Evolutionary conservation across 495 filamentous ascomycete species (phyloP).

Genomic region (Xylaria longipes): DNA sequence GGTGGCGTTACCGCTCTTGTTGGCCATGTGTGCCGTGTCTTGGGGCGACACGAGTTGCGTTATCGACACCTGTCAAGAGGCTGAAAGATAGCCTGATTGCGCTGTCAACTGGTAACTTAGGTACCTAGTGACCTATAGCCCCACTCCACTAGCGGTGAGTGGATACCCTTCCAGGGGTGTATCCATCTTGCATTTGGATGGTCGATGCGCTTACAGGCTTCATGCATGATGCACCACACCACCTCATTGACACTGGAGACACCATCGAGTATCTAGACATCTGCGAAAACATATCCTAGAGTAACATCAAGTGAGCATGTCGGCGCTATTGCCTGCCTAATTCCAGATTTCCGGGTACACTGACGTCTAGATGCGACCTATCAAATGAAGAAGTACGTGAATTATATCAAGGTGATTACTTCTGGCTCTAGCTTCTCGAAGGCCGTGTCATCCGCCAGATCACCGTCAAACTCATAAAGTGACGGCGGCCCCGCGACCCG

Average conservation of each 20-base stretch:
- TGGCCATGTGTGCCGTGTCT: background rate
- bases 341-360: background rate
- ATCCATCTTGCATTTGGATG: background rate
- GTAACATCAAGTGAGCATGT: background rate
- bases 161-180: too few relatives aligned
- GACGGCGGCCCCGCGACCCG: too few relatives aligned
- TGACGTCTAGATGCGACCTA: background rate
- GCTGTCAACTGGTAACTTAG: background rate
- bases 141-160: too few relatives aligned
- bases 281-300: too few relatives aligned
- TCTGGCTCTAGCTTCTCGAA: too few relatives aligned
- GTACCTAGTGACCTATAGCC: too few relatives aligned
- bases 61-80: conserved; percentile 12
- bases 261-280: too few relatives aligned
- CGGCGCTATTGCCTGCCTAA: background rate
- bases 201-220: background rate
- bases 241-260: too few relatives aligned
- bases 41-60: background rate
- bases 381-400: background rate
- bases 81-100: background rate
- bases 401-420: background rate
- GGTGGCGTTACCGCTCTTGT: background rate
- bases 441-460: too few relatives aligned
- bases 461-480: too few relatives aligned
- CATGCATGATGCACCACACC: too few relatives aligned